Percentiles rank a stretch among this genome's conserved stretches.
These are phyloP conservation scores for Puya raimondii DNA, from an alignment of 176 grass and related monocot species.

Conservation along the genomic window DNA sequence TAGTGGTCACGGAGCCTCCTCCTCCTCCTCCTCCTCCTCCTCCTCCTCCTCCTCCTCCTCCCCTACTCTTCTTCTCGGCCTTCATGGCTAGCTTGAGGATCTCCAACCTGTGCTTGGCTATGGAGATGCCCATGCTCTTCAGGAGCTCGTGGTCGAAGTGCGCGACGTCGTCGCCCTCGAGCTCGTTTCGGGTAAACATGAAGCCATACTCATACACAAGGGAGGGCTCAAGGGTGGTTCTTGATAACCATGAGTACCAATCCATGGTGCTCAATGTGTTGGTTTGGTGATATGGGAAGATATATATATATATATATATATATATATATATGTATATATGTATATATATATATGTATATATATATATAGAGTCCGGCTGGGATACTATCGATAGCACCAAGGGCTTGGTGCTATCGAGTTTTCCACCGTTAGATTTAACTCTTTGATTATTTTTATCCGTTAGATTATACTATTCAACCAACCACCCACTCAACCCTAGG, in stretches of 20 bases:
- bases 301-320: background rate
- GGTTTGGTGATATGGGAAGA: background rate
- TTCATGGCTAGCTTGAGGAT: constrained; percentile 50
- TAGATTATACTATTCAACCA: too few relatives aligned
- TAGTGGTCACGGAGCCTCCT: background rate
- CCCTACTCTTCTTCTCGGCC: background rate
- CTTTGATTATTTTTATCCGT: too few relatives aligned
- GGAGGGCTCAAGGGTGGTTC: constrained; percentile 43
- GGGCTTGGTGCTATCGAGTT: too few relatives aligned
- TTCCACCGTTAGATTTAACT: too few relatives aligned
- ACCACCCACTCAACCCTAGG: too few relatives aligned
- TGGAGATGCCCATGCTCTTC: constrained; percentile 84
- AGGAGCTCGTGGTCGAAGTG: constrained; percentile 89
- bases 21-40: too few relatives aligned
- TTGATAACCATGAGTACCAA: constrained; percentile 77
- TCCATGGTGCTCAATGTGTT: constrained; percentile 33
- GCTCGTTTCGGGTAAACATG: constrained; percentile 56
- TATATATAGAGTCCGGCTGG: too few relatives aligned
- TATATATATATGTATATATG: background rate
- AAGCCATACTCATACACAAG: constrained; percentile 51
- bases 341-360: too few relatives aligned
- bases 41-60: too few relatives aligned
- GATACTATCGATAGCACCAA: too few relatives aligned
- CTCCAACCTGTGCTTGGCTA: constrained; percentile 81
- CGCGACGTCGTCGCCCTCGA: constrained; percentile 49